Percentiles rank a stretch among this genome's conserved stretches.
Evolutionary conservation across 805 yeast genomes (phyloP).

Genomic region (Pichia eremophila): DNA sequence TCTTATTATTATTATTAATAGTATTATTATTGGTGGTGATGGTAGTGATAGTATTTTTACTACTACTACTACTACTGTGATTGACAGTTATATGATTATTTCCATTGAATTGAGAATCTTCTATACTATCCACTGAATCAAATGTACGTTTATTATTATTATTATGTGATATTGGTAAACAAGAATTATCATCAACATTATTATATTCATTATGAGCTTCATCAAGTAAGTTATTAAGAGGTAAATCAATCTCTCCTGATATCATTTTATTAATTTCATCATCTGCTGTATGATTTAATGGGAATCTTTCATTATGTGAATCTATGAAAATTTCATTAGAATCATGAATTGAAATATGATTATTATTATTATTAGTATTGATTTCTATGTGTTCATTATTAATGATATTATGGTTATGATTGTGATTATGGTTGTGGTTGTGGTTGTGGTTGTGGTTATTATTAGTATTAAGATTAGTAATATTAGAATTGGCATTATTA

Average conservation of each 20-base stretch:
- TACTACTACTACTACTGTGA: too few species aligned
- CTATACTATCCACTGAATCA: too few species aligned
- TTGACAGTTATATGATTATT: too few species aligned
- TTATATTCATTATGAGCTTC: not conserved
- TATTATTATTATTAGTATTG: too few species aligned
- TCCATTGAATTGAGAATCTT: too few species aligned
- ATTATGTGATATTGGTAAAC: too few species aligned
- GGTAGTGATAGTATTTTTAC: too few species aligned
- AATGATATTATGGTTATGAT: not conserved
- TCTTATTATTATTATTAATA: not conserved
- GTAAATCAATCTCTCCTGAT: not conserved
- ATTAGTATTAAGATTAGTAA: too few species aligned
- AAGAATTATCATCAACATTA: not conserved
- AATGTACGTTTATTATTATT: not conserved
- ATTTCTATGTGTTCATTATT: not conserved
- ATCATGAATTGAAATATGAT: too few species aligned
- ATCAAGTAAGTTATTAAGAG: not conserved
- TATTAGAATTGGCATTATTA: not conserved
- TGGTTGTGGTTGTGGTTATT: too few species aligned
- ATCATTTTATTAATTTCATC: constrained; percentile 2
- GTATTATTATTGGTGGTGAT: not conserved
- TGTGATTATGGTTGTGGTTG: too few species aligned
- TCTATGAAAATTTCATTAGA: too few species aligned
- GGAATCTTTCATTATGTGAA: not conserved
- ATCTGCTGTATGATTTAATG: not conserved